These are phyloP conservation scores for Tolypocladium paradoxum DNA, from an alignment of 2,329 filamentous ascomycete species.

Conservation along the genomic window DNA sequence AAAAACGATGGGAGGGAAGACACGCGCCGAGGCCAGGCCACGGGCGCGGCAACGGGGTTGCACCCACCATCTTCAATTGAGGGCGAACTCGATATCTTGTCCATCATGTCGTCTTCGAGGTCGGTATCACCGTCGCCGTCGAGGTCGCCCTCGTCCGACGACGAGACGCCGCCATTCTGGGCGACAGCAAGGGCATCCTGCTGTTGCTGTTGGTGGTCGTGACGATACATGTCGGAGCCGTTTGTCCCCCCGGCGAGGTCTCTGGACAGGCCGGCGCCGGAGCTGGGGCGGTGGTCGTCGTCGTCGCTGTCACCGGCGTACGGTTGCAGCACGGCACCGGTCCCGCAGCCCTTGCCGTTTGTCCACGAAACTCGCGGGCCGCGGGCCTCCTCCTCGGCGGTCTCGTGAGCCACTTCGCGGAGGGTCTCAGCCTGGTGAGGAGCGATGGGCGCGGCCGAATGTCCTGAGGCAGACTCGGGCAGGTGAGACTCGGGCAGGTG, in stretches of 20 bases:
- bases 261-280: slow-evolving; percentile 1
- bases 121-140: slow-evolving; percentile 58
- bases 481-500: slow-evolving; percentile 3
- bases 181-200: slow-evolving; percentile 49
- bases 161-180: slow-evolving; percentile 47
- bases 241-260: slow-evolving; percentile 6
- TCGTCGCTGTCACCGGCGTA: slow-evolving; percentile 33
- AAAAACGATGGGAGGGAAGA: slow-evolving; percentile 27
- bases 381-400: slow-evolving; percentile 58
- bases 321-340: slow-evolving; percentile 25
- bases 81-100: slow-evolving; percentile 96
- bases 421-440: slow-evolving; percentile 81
- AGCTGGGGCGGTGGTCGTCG: slow-evolving; percentile 17
- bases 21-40: slow-evolving; percentile 31
- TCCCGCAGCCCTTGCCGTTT: slow-evolving; percentile 28
- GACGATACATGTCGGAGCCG: slow-evolving; percentile 21
- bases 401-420: slow-evolving; percentile 68
- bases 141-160: slow-evolving; percentile 50
- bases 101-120: slow-evolving; percentile 88
- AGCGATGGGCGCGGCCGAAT: slow-evolving; percentile 41
- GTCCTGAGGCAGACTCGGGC: slow-evolving; percentile 26
- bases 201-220: slow-evolving; percentile 28
- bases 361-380: slow-evolving; percentile 50
- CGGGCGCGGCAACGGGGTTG: slow-evolving; percentile 27
- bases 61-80: slow-evolving; percentile 98